Conservation (phyloP, 176 grass and related monocot species). For the Avena sativa region DNA sequence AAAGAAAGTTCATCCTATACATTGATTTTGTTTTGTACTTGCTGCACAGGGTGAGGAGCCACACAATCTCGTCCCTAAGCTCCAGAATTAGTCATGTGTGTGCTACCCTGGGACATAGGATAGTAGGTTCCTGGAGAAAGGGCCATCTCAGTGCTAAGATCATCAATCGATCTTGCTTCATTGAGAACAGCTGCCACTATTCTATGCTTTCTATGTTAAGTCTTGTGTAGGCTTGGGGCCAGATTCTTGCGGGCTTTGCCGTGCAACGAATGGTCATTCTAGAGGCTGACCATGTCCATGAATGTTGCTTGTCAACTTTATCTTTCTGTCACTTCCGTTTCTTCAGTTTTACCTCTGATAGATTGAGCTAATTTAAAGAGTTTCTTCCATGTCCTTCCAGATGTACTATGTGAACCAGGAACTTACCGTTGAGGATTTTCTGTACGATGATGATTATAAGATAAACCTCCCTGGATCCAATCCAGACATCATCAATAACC, state of each 20-base stretch:
- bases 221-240: background rate
- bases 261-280: background rate
- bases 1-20: background rate
- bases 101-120: background rate
- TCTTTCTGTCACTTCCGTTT: constrained; percentile 2
- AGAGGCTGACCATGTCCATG: background rate
- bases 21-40: background rate
- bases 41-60: background rate
- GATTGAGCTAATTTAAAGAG: constrained; percentile 34
- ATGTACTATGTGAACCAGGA: constrained; percentile 86
- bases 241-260: background rate
- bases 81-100: background rate
- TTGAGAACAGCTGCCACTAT: background rate
- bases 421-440: constrained; percentile 73
- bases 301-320: constrained; percentile 20
- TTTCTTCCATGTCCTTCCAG: constrained; percentile 53
- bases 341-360: constrained; percentile 21
- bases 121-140: background rate
- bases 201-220: background rate
- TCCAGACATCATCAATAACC: constrained; percentile 62
- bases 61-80: background rate
- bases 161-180: background rate
- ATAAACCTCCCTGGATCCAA: constrained; percentile 60
- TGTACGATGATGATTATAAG: constrained; percentile 76
- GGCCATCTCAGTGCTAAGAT: background rate